These are phyloP conservation scores for Ceratocystis cubensis DNA, from an alignment of 2,329 filamentous ascomycete species.

Conservation along the genomic window DNA sequence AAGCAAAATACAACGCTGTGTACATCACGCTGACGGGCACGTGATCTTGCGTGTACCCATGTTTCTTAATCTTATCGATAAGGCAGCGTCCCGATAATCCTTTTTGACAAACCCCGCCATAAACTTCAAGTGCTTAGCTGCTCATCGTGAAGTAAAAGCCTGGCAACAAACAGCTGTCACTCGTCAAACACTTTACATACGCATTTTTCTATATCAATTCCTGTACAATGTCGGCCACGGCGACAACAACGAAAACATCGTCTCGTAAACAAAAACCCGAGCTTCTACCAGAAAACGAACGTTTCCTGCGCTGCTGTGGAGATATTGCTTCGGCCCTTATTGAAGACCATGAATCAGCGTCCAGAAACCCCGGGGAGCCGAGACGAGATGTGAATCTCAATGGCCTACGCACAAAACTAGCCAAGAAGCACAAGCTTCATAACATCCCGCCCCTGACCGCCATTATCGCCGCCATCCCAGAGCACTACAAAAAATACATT, in stretches of 20 bases:
- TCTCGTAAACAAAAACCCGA: constrained; percentile 60
- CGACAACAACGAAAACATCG: constrained; percentile 50
- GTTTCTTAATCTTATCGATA: constrained; percentile 9
- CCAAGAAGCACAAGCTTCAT: constrained; percentile 83
- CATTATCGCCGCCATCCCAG: constrained; percentile 96
- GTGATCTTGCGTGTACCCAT: background rate
- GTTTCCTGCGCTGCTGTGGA: constrained; percentile 84
- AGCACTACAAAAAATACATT: constrained; percentile 99
- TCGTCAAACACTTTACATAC: background rate
- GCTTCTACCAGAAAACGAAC: constrained; percentile 82
- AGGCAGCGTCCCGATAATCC: background rate
- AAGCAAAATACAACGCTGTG: background rate
- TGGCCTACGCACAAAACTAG: constrained; percentile 67
- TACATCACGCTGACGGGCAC: background rate
- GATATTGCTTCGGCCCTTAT: constrained; percentile 91
- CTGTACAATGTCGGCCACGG: constrained; percentile 31
- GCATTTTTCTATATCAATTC: background rate
- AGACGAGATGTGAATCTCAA: constrained; percentile 90
- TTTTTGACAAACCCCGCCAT: constrained; percentile 6
- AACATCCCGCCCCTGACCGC: constrained; percentile 85
- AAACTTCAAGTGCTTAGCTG: background rate
- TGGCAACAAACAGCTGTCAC: background rate
- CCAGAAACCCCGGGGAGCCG: constrained; percentile 57
- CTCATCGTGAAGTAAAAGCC: no score
- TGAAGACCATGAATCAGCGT: constrained; percentile 70